Evolutionary conservation across 352 stramenopile genomes (phyloP), one percentile per base, ranked within the genome.

Genomic region (Achlya hypogyna): DNA sequence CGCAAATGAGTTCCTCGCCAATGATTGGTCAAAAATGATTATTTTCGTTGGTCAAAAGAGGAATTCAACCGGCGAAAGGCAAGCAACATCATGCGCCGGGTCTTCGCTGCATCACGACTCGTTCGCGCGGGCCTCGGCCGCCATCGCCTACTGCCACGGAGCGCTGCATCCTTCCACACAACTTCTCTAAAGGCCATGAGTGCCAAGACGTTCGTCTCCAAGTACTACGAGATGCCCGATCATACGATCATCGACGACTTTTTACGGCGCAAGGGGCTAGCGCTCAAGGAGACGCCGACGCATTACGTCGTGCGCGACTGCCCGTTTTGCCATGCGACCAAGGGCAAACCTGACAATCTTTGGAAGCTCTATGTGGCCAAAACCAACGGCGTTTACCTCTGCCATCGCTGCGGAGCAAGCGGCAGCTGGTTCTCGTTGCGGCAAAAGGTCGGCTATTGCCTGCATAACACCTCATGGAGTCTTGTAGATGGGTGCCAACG

Each of bases 311-410:
- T 93, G 63, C 80, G 82, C 35, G 81, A 93, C 62, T 96, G 87
- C 53, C 87, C 86, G n/a, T 93, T 95, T 72, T 96, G 88, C 71
- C 83, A 93, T 51, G 52, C 82, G 28, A 91, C 87, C 23, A 81
- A 79, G 60, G 87, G 87, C 67, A 88, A 88, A 62, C 43, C 71
- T 10, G 82, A 92, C 74, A 96, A 96, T 69, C 73, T 96, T 6
- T 96, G 93, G 69, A 96, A 96, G 74, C 75, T 96, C 63, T 96
- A 96, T 72, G 83, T 96, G 62, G 79, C 92, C 72, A 92, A 89
- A 75, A 73, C 75, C 27, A 84, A 88, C 47, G 88, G 89, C 51
- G 79, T 93, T 62, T 96, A 93, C 76, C 91, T 94, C 67, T 96
- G 89, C 70, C 88, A 96, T 77, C 88, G 89, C 59, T 97, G 89